Conservation (phyloP, 805 yeast species). For the Wickerhamomyces tratensis region DNA sequence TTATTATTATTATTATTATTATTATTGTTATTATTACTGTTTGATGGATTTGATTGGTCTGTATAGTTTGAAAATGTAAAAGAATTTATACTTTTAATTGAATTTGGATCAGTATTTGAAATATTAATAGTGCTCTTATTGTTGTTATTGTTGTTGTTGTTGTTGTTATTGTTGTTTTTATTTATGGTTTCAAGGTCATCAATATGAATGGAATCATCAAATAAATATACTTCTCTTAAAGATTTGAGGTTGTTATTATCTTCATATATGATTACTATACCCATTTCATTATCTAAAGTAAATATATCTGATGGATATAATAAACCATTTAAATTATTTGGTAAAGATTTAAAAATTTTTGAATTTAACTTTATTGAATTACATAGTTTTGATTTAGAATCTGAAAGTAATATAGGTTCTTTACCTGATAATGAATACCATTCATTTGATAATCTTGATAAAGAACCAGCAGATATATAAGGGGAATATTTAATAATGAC, state of each 20-base stretch:
- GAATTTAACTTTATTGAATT: too few species aligned
- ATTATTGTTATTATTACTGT: too few species aligned
- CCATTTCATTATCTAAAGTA: conserved; percentile 4
- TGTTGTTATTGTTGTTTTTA: conserved; percentile 1
- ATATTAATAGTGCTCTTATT: too few species aligned
- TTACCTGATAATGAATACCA: conserved; percentile 13
- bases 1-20: too few species aligned
- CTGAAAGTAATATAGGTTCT: not conserved
- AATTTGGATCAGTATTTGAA: too few species aligned
- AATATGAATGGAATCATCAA: conserved; percentile 1
- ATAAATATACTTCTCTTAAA: conserved; percentile 8
- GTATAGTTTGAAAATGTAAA: too few species aligned
- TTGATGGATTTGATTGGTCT: too few species aligned
- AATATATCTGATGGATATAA: conserved; percentile 12
- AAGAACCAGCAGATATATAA: conserved; percentile 11
- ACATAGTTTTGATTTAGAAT: too few species aligned
- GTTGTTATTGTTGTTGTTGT: conserved; percentile 4
- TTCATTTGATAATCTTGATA: conserved; percentile 13
- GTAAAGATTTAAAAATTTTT: conserved; percentile 6
- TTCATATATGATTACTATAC: conserved; percentile 11
- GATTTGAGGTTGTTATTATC: conserved; percentile 10
- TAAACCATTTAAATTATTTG: conserved; percentile 8
- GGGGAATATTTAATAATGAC: conserved; percentile 11
- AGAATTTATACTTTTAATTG: too few species aligned
- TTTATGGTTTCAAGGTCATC: too few species aligned